Evolutionary conservation across 179 eudicot species (phyloP).

Genomic region (Silene noctiflora): DNA sequence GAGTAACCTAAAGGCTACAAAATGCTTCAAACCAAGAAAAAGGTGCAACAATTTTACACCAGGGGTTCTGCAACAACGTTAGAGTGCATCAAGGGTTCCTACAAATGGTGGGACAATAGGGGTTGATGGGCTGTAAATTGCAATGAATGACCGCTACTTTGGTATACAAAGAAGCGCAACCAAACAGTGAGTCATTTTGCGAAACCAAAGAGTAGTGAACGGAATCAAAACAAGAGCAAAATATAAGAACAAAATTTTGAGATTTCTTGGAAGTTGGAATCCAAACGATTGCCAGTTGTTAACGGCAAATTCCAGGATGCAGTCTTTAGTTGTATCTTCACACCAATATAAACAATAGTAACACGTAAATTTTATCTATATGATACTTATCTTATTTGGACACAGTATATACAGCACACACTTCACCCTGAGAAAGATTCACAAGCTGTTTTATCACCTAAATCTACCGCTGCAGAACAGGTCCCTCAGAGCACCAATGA

Average conservation of each 20-base stretch:
- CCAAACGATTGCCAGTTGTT: background rate
- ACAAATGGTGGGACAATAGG: no score
- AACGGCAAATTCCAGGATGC: background rate
- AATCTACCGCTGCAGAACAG: background rate
- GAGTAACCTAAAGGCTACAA: background rate
- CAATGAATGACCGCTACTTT: no score
- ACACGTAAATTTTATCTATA: background rate
- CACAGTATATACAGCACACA: background rate
- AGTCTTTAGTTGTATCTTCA: background rate
- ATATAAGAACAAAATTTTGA: background rate
- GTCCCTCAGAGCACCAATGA: background rate
- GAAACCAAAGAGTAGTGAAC: no score
- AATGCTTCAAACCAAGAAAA: background rate
- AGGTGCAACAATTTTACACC: background rate
- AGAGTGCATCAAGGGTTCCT: no score
- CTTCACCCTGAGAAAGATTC: background rate
- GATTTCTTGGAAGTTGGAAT: background rate
- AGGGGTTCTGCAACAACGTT: no score
- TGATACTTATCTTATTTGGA: background rate
- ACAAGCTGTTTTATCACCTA: background rate
- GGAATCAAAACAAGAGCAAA: no score
- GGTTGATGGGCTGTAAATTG: no score
- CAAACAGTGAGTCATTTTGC: no score
- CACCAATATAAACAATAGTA: background rate
- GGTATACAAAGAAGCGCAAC: no score